Evolutionary conservation across 2,329 filamentous ascomycete genomes (phyloP), one percentile per base, ranked within the genome.

Genomic region (Pseudohalonectria lignicola): DNA sequence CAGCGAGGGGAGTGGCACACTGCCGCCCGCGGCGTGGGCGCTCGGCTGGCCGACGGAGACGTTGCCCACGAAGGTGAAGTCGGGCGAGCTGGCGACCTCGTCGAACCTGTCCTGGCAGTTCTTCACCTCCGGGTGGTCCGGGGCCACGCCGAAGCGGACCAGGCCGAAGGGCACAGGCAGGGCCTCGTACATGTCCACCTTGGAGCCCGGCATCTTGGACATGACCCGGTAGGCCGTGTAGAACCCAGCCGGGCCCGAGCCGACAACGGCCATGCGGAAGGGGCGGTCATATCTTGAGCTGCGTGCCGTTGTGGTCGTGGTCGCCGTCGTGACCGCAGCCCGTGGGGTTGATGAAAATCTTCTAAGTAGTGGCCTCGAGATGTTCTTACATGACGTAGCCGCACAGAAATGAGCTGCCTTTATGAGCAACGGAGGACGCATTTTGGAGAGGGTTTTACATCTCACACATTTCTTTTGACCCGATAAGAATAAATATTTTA

Each of bases 91-190:
- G 1, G 90, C 92, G 29, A 96, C 83, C 54, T 94, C 83, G 45
- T 83, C 78, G 50, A 98, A 95, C 50, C 86, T 94, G 12, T 92
- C 86, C 64, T 94, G 81, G 56, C 90, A 96, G 55, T 95, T 96
- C 86, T 98, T 98, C 48, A 98, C 92, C 63, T 98, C 90, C 1
- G 92, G 90, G 61, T 98, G 92, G 56, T 98, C 92, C 5, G 92
- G 92, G n/a, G 92, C 93, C 41, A 98, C 92, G 8, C 92, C 92
- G 53, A 92, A 94, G 39, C 92, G 74, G 36, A 94, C 88, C 39
- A 98, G 71, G 1, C 92, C 92, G 54, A 86, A 98, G 0, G 92
- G 92, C 4, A 94, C 87, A 0, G 92, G 92, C 29, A 96, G 64
- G 20, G 86, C 78, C 61, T 98, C 92, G 54, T 94, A 98, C 90